phyloP scores from a whole-genome alignment of 306 rosid species.

The Begonia fuchsioides region DNA sequence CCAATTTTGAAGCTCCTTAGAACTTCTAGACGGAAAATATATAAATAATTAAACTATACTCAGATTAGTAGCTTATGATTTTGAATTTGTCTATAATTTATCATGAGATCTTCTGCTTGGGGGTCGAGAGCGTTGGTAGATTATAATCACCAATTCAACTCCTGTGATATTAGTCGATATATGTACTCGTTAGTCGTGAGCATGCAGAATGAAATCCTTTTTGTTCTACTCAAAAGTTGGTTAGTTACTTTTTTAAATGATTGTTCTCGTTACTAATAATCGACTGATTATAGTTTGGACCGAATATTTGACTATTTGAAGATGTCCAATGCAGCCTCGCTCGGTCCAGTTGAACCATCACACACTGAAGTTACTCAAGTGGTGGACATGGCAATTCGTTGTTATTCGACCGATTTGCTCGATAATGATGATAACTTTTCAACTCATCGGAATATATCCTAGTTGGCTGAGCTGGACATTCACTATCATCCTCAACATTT shows the following conservation, averaged over 20 bases:
- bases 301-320: background rate
- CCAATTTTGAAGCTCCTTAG: too few species aligned
- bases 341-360: conserved; percentile 19
- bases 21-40: too few species aligned
- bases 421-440: conserved; percentile 20
- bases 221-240: background rate
- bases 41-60: too few species aligned
- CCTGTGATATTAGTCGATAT: too few species aligned
- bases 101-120: too few species aligned
- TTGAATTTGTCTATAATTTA: too few species aligned
- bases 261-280: background rate
- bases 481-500: conserved; percentile 20
- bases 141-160: too few species aligned
- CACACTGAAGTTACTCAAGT: conserved; percentile 22
- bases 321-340: conserved; percentile 16
- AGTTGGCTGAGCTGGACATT: conserved; percentile 29
- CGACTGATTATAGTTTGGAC: background rate
- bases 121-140: too few species aligned
- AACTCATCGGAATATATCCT: conserved; percentile 19
- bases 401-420: conserved; percentile 27
- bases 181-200: too few species aligned
- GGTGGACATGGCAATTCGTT: conserved; percentile 27
- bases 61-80: too few species aligned
- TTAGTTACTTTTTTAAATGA: background rate
- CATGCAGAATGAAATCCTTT: too few species aligned